These are phyloP conservation scores for Suhomyces prunicola DNA, from an alignment of 805 yeast genomes.

Conservation along the genomic window DNA sequence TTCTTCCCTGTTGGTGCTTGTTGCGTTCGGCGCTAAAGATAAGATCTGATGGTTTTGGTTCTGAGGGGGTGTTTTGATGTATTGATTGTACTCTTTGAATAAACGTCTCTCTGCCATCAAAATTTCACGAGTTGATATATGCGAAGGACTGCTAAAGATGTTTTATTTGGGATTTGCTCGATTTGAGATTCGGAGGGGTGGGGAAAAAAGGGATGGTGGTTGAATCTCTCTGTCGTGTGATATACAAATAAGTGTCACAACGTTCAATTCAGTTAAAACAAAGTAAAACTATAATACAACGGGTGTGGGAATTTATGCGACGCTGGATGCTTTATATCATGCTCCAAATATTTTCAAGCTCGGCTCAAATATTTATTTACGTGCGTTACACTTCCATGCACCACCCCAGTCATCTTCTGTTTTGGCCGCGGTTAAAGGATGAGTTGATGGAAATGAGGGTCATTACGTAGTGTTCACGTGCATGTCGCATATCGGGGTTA, in stretches of 20 bases:
- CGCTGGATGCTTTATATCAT: background rate
- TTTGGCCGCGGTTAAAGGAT: background rate
- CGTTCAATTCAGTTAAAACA: background rate
- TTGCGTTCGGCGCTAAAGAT: conserved; percentile 41
- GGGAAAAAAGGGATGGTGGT: background rate
- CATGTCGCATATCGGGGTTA: background rate
- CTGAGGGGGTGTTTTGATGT: conserved; percentile 25
- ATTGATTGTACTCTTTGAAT: conserved; percentile 36
- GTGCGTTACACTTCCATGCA: background rate
- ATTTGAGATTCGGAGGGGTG: background rate
- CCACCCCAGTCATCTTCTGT: background rate
- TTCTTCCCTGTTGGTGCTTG: background rate
- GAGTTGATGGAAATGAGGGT: background rate
- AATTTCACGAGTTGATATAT: background rate
- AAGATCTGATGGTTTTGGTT: conserved; percentile 36
- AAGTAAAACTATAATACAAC: background rate
- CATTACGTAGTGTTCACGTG: background rate
- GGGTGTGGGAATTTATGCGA: background rate
- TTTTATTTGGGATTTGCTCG: too few species aligned
- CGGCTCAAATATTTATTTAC: background rate
- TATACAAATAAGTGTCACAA: background rate
- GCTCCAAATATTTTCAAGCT: background rate
- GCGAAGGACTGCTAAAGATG: too few species aligned
- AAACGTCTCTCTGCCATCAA: conserved; percentile 41
- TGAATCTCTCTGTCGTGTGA: background rate